phyloP scores from a whole-genome alignment of 345 rosid species.

The Linum trigynum region DNA sequence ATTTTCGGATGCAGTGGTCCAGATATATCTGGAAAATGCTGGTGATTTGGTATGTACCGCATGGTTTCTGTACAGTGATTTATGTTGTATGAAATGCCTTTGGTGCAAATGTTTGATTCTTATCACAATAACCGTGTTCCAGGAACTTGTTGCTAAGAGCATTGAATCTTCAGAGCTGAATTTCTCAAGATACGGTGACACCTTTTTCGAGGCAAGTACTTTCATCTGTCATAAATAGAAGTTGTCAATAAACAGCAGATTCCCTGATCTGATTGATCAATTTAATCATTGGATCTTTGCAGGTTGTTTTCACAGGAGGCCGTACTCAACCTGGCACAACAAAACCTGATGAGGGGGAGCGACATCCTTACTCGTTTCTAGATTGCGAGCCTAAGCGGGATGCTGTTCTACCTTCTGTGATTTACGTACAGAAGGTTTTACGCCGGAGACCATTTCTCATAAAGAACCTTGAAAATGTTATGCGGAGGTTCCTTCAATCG shows the following conservation, averaged over 20 bases:
- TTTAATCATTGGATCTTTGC: constrained; percentile 8
- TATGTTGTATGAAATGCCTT: not conserved
- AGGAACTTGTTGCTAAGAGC: constrained; percentile 89
- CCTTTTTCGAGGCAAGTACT: constrained; percentile 57
- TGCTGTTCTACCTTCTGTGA: constrained; percentile 70
- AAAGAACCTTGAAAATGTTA: constrained; percentile 96
- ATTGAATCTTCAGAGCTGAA: constrained; percentile 80
- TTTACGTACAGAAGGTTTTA: constrained; percentile 79
- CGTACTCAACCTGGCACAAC: constrained; percentile 96
- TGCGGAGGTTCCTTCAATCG: constrained; percentile 79
- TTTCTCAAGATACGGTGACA: constrained; percentile 93
- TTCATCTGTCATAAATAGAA: not conserved
- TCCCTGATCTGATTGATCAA: too few species aligned
- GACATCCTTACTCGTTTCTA: constrained; percentile 78
- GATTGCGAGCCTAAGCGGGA: constrained; percentile 85
- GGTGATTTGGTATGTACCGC: constrained; percentile 72
- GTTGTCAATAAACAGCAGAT: not conserved
- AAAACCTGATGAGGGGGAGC: constrained; percentile 97
- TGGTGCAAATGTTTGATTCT: not conserved
- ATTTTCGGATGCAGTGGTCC: constrained; percentile 95
- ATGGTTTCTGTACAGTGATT: not conserved
- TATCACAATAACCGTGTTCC: constrained; percentile 7
- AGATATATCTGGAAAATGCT: constrained; percentile 89
- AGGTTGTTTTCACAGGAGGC: constrained; percentile 94
- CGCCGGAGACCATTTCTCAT: constrained; percentile 91